Percentiles rank a stretch among this genome's conserved stretches.
Evolutionary conservation across 2,329 filamentous ascomycete species (phyloP).

Genomic region (Pezicula carpinea): DNA sequence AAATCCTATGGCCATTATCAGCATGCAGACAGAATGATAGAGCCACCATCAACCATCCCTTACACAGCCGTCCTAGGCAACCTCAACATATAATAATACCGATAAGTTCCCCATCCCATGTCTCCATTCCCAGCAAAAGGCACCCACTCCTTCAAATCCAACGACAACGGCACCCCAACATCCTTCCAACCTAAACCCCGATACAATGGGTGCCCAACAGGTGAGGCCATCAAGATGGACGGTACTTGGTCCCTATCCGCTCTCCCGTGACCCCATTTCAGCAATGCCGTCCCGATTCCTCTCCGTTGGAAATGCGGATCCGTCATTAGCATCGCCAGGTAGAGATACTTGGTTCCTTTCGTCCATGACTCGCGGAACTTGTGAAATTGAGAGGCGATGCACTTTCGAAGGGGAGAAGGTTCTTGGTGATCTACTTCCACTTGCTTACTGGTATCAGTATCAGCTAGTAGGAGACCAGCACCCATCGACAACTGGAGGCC

Average conservation of each 20-base stretch:
- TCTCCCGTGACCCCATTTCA: constrained; percentile 8
- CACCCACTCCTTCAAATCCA: constrained; percentile 13
- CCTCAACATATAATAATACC: not conserved
- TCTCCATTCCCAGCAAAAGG: constrained; percentile 4
- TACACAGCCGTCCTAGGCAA: not conserved
- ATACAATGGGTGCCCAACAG: constrained; percentile 11
- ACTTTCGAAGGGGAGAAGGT: not conserved
- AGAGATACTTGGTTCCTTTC: constrained; percentile 9
- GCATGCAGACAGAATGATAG: too few species aligned
- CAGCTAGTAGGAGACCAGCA: too few species aligned
- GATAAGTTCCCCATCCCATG: not conserved
- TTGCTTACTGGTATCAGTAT: not conserved
- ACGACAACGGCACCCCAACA: constrained; percentile 1
- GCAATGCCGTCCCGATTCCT: constrained; percentile 9
- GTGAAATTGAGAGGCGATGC: not conserved
- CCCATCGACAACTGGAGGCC: too few species aligned
- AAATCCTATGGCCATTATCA: too few species aligned
- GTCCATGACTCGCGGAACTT: not conserved
- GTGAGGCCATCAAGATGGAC: constrained; percentile 9
- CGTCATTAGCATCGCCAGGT: constrained; percentile 8
- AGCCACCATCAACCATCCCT: too few species aligned
- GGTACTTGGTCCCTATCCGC: constrained; percentile 11
- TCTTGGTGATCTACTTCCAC: not conserved
- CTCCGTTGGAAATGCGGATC: constrained; percentile 10
- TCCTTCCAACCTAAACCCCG: constrained; percentile 12